Evolutionary conservation across 2,329 filamentous ascomycete species (phyloP), one percentile per base, ranked within the genome.

Genomic region (Aspergillus alliaceus): DNA sequence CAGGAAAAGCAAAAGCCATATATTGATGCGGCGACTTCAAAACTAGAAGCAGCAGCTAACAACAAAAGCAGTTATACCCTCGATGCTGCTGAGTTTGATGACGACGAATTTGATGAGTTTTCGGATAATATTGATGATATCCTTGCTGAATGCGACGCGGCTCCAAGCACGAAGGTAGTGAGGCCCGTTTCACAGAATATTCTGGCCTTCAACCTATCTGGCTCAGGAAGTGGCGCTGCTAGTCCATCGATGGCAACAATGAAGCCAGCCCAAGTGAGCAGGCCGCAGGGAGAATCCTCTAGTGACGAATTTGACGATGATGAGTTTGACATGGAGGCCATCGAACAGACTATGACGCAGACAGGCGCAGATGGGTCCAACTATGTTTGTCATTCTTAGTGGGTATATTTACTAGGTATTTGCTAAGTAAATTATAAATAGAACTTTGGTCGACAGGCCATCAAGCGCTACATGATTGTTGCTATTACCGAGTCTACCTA

Each of bases 391-490:
- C 73, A 69, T 69, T 75, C 77, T 72, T 72, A 72, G 66, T 69
- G 57, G 56, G 57, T 61, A 69, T 58, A 60, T 59, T 53, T 56
- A 56, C 57, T 68, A 71, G 64, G 64, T 67, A 67, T 68, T 77
- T 81, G 78, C 90, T 92, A 87, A 93, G 80, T 78, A 70, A 71
- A 76, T 77, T 74, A 79, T 80, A 84, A 90, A 89, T 85, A 83
- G 76, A 84, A 80, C 72, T 78, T 82, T 72, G 79, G 82, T 65
- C 88, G 73, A 57, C 72, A 86, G 78, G 85, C 88, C 48, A 96
- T 96, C 69, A 91, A 96, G 75, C 88, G 93, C 64, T 96, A 96
- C 77, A 80, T 93, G 61, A 84, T 97, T 66, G 89, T 87, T 63
- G 86, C 88, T 69, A 85, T 93, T 64, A 78, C 89, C 59, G 84